These are phyloP conservation scores for Marchantia paleacea DNA, from an alignment of 225 moss, liverwort and hornwort species.

Conservation along the genomic window DNA sequence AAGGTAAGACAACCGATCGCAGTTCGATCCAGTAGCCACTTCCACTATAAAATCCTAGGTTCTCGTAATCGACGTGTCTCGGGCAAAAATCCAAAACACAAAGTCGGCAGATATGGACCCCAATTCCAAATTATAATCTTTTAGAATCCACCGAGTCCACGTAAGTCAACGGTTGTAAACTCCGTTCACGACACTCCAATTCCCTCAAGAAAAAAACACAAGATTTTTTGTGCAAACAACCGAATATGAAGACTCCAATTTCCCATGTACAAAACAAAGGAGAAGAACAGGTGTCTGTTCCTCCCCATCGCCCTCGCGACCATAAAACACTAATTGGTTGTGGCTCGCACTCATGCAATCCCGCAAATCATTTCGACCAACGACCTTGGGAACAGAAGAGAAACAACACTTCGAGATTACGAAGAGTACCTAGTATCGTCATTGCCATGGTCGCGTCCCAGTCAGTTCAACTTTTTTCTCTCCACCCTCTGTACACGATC, in stretches of 20 bases:
- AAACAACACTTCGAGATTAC: background rate
- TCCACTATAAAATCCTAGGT: background rate
- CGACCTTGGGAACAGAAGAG: background rate
- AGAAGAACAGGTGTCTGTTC: background rate
- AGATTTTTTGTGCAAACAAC: background rate
- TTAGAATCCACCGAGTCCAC: background rate
- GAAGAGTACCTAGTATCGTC: slow-evolving; percentile 9
- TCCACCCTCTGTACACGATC: background rate
- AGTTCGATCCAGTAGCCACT: background rate
- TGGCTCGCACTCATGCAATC: background rate
- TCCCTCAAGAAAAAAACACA: background rate
- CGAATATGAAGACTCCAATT: background rate
- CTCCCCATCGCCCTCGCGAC: background rate
- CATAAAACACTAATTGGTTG: background rate
- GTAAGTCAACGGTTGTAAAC: background rate
- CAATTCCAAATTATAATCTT: background rate
- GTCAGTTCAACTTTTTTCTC: background rate
- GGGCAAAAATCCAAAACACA: background rate
- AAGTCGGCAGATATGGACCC: background rate
- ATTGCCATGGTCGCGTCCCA: slow-evolving; percentile 11
- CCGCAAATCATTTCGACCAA: background rate
- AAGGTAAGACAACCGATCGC: background rate
- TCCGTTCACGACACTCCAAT: slow-evolving; percentile 2
- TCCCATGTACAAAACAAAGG: too few relatives aligned
- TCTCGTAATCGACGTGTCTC: background rate